Conservation (phyloP, 495 filamentous ascomycete genomes). For the Podospora anserina region DNA sequence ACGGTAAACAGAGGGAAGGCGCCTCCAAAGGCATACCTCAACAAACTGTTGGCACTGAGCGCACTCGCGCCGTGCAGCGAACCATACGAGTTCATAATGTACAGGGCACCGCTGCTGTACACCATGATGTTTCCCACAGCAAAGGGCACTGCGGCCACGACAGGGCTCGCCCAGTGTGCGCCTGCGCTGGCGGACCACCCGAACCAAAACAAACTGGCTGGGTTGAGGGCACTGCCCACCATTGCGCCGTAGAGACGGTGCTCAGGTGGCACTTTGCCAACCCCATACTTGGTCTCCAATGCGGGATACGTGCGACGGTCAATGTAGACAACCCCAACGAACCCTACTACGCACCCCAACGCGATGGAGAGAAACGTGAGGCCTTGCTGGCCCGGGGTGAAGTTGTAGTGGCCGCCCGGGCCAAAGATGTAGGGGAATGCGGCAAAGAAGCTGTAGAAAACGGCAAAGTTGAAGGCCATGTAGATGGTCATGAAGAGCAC, state of each 20-base stretch:
- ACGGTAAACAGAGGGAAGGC: slow-evolving; percentile 63
- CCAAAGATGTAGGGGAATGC: slow-evolving; percentile 57
- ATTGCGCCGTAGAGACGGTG: slow-evolving; percentile 58
- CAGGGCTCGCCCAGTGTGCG: slow-evolving; percentile 43
- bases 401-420: slow-evolving; percentile 42
- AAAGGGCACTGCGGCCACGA: slow-evolving; percentile 56
- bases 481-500: slow-evolving; percentile 61
- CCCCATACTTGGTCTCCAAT: slow-evolving; percentile 28
- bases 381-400: slow-evolving; percentile 31
- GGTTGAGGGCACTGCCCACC: slow-evolving; percentile 55
- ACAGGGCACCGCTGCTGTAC: slow-evolving; percentile 46
- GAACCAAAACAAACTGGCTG: slow-evolving; percentile 51
- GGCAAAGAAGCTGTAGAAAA: slow-evolving; percentile 65
- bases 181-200: slow-evolving; percentile 42
- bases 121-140: slow-evolving; percentile 62
- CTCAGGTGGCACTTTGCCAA: slow-evolving; percentile 44
- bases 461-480: slow-evolving; percentile 58
- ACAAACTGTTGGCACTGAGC: slow-evolving; percentile 59
- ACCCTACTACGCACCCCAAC: slow-evolving; percentile 52
- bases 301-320: slow-evolving; percentile 42
- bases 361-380: background rate
- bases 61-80: slow-evolving; percentile 56
- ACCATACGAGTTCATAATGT: slow-evolving; percentile 58
- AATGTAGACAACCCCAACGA: slow-evolving; percentile 42
- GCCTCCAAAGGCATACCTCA: slow-evolving; percentile 57